Conservation (phyloP, 1,284 basidiomycete species). For the Moesziomyces antarcticus region DNA sequence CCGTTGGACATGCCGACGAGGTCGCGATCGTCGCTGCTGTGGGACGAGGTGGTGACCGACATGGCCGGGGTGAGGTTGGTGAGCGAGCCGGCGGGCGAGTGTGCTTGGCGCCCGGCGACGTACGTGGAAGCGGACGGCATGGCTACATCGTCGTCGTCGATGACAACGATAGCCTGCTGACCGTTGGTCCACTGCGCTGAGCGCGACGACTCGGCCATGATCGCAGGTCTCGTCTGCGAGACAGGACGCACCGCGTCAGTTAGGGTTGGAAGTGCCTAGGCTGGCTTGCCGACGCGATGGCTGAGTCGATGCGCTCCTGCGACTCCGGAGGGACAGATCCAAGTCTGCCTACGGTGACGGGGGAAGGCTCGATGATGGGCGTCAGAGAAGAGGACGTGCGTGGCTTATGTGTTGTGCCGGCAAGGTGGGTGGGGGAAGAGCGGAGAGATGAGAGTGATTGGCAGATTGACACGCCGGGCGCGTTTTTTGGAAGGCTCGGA, state of each 20-base stretch:
- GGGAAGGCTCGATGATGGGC: too few species aligned
- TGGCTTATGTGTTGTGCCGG: background rate
- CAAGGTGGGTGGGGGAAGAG: background rate
- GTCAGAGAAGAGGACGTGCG: too few species aligned
- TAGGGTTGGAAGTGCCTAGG: too few species aligned
- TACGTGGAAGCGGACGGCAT: background rate
- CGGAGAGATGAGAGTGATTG: background rate
- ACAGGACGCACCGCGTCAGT: too few species aligned
- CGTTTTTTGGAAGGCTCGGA: constrained; percentile 8
- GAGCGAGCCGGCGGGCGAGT: constrained; percentile 14
- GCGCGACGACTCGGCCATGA: constrained; percentile 17
- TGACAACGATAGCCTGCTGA: constrained; percentile 19
- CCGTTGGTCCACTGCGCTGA: constrained; percentile 3
- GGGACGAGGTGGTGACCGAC: constrained; percentile 24
- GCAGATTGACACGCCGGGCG: background rate
- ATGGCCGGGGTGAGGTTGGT: constrained; percentile 33
- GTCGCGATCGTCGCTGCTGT: constrained; percentile 3
- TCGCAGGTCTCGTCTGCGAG: background rate
- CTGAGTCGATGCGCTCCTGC: background rate
- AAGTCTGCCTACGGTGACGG: too few species aligned
- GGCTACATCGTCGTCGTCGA: constrained; percentile 24
- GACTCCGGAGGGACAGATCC: background rate
- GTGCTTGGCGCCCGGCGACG: background rate
- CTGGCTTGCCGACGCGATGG: too few species aligned
- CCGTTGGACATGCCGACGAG: background rate